These are phyloP conservation scores for Dictyostelium brefeldianum DNA, from an alignment of 78 protist genomes.

Conservation along the genomic window DNA sequence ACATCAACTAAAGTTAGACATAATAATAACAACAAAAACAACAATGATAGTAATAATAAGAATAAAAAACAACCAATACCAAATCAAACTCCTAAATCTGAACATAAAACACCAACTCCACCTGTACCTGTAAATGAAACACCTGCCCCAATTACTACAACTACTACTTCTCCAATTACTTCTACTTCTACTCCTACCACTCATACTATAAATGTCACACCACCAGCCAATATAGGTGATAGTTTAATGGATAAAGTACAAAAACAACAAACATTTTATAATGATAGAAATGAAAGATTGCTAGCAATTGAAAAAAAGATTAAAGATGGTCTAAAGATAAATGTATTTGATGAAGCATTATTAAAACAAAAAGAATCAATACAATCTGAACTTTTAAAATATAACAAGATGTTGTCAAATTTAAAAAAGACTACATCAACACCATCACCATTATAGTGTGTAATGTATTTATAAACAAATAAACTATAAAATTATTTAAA, in stretches of 20 bases:
- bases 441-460: neutral
- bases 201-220: no score
- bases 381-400: neutral
- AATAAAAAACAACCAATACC: neutral
- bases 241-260: neutral
- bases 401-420: neutral
- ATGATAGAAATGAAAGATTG: constrained; percentile 1
- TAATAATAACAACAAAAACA: neutral
- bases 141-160: constrained; percentile 1
- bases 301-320: constrained; percentile 9
- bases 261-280: neutral
- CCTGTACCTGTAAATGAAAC: neutral
- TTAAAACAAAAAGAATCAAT: constrained; percentile 14
- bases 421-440: constrained; percentile 1
- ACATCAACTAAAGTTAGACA: no score
- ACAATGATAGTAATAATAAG: neutral
- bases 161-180: neutral
- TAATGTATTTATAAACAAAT: neutral
- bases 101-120: neutral
- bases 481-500: neutral
- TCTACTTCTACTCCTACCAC: no score
- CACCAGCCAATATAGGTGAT: neutral
- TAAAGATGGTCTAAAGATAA: neutral
- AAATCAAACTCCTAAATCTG: neutral
- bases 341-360: constrained; percentile 6